Evolutionary conservation across 139 green algal species (phyloP).

Genomic region (Dunaliella primolecta): DNA sequence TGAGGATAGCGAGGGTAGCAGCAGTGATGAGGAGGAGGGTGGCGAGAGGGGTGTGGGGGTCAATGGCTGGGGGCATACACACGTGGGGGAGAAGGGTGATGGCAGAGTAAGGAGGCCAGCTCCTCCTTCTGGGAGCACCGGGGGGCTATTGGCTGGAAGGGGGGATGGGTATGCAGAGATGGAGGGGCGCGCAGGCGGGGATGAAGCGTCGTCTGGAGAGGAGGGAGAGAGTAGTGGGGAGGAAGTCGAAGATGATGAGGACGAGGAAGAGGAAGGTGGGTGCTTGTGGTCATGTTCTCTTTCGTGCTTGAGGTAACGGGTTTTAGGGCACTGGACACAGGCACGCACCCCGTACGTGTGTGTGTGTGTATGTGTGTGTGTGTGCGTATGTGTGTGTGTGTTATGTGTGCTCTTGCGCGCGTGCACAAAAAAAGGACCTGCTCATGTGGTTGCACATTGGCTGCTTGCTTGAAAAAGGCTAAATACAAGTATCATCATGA

Average conservation of each 20-base stretch:
- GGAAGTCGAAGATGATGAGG: conserved; percentile 18
- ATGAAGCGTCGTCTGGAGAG: background rate
- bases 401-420: too few relatives aligned
- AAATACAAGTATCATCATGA: too few relatives aligned
- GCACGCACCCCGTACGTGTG: too few relatives aligned
- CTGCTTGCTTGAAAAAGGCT: too few relatives aligned
- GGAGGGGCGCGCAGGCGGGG: too few relatives aligned
- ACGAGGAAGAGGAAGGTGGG: conserved; percentile 36
- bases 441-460: too few relatives aligned
- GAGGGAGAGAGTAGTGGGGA: background rate
- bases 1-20: conserved; percentile 8
- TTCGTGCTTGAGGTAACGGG: background rate
- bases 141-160: background rate
- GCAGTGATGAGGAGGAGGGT: conserved; percentile 37
- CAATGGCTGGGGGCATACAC: background rate
- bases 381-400: too few relatives aligned
- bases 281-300: background rate
- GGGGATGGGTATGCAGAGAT: background rate
- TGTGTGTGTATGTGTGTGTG: too few relatives aligned
- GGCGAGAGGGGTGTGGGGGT: conserved; percentile 25
- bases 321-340: too few relatives aligned
- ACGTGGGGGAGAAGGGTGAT: conserved; percentile 1
- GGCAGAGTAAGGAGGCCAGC: conserved; percentile 58
- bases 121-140: background rate
- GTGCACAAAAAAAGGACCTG: too few relatives aligned